Evolutionary conservation across 2,329 filamentous ascomycete species (phyloP), one percentile per base, ranked within the genome.

Genomic region (Epichloe sibirici): DNA sequence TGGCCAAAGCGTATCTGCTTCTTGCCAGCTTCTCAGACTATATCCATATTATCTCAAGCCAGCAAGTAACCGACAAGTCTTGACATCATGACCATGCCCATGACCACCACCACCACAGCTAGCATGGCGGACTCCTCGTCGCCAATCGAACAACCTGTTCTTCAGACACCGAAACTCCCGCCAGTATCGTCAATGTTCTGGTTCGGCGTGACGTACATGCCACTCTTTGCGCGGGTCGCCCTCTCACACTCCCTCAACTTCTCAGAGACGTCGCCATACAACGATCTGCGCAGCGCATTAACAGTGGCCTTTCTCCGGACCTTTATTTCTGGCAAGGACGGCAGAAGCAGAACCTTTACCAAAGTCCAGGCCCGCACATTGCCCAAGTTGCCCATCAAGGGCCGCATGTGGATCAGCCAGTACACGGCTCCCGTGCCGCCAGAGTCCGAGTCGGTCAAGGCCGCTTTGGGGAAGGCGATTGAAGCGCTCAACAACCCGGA

Each of bases 341-440:
- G 68, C 2, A 70, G 68, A 15, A 72, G 74, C 0, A 63, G 60
- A 11, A 73, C 80, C 28, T 69, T 94, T 25, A 72, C 76, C 0
- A 76, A 81, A 55, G 69, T 78, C 6, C 91, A 96, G 67, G 71
- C 69, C 43, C 60, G 79, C n/a, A 78, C 79, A 1, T 69, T 78
- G 45, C 79, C 74, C 53, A 85, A 86, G 51, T 77, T 77, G 0
- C 82, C 80, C 0, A 73, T 94, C 62, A 90, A 88, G 63, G 89
- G 89, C 3, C 79, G 78, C 45, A 81, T 93, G 57, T 96, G 90
- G 90, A 75, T 95, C 25, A 84, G 83, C 60, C 85, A 81, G 51
- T 83, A 86, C 43, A 78, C 76, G 0, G 71, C 88, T 15, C 78
- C 81, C 0, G 69, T 71, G 2, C 85, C 83, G 0, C 72, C 78